These are phyloP conservation scores for Arabidopsis suecica DNA, from an alignment of 345 rosid species.

Conservation along the genomic window DNA sequence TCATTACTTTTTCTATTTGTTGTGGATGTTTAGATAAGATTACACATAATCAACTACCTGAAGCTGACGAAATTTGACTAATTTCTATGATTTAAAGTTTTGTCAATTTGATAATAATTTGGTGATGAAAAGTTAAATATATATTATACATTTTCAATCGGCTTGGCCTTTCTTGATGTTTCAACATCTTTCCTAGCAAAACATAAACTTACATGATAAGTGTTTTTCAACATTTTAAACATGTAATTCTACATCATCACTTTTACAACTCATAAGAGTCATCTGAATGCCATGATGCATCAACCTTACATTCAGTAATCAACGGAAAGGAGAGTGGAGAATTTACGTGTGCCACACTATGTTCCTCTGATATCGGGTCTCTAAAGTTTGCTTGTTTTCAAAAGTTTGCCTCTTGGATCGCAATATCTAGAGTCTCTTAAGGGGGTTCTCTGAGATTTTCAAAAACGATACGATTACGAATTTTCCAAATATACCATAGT, in stretches of 20 bases:
- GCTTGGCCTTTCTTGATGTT: slow-evolving; percentile 13
- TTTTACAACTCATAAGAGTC: background rate
- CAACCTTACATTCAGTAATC: no score
- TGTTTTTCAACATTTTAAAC: slow-evolving; percentile 10
- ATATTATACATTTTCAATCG: slow-evolving; percentile 21
- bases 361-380: no score
- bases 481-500: no score
- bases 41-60: background rate
- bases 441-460: no score
- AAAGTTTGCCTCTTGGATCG: no score
- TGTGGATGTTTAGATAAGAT: background rate
- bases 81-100: background rate
- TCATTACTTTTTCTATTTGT: slow-evolving; percentile 7
- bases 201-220: background rate
- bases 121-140: background rate
- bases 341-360: no score
- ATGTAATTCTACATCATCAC: slow-evolving; percentile 1
- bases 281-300: no score
- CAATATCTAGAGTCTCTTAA: no score
- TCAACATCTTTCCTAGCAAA: background rate
- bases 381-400: no score
- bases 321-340: no score
- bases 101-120: slow-evolving; percentile 22
- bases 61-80: slow-evolving; percentile 14
- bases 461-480: no score